These are phyloP conservation scores for Leccinellum luteum DNA, from an alignment of 768 basidiomycete genomes.

Conservation along the genomic window DNA sequence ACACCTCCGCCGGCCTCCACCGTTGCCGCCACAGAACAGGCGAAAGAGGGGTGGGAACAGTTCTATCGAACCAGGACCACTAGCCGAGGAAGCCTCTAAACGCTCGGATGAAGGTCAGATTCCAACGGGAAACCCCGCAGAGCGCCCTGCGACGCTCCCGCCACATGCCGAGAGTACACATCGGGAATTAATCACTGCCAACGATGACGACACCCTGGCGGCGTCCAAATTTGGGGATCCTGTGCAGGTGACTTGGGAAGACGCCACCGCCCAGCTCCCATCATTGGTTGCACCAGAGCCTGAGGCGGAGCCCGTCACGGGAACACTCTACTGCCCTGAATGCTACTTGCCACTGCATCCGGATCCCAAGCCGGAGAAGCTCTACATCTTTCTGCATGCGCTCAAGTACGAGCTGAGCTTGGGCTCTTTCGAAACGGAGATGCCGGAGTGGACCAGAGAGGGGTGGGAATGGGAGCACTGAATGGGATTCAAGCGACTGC, in stretches of 20 bases:
- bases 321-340: conserved; percentile 74
- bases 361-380: conserved; percentile 86
- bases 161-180: background rate
- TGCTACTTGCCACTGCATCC: conserved; percentile 93
- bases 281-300: conserved; percentile 21
- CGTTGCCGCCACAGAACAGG: conserved; percentile 59
- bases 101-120: background rate
- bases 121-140: background rate
- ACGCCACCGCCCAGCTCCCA: conserved; percentile 43
- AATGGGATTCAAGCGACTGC: background rate
- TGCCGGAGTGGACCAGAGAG: conserved; percentile 86
- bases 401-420: conserved; percentile 77
- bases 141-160: background rate
- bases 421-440: conserved; percentile 79
- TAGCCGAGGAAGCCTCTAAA: conserved; percentile 1
- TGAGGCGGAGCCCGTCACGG: conserved; percentile 38
- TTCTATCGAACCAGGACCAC: conserved; percentile 7
- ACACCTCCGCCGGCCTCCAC: conserved; percentile 23
- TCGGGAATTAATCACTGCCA: background rate
- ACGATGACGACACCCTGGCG: background rate
- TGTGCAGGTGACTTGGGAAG: conserved; percentile 41
- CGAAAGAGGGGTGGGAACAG: conserved; percentile 53
- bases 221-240: background rate
- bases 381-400: conserved; percentile 97
- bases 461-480: conserved; percentile 62